These are phyloP conservation scores for Aspergillus chevalieri DNA, from an alignment of 2,329 filamentous ascomycete species.

Conservation along the genomic window DNA sequence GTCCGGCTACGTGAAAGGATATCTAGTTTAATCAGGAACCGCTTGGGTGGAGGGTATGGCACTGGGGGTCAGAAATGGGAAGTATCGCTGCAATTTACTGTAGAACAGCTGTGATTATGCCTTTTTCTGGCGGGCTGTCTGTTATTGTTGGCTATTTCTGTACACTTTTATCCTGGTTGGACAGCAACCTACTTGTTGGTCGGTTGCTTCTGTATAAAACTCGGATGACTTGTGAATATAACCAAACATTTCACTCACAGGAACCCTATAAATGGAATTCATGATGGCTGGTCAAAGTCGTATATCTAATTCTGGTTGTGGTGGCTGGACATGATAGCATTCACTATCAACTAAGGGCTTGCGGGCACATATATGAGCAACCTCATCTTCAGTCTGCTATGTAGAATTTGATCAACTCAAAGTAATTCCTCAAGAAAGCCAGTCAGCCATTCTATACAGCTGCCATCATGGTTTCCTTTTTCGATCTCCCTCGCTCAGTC, in stretches of 20 bases:
- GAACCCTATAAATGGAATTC: neutral
- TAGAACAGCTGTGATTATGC: slow-evolving; percentile 36
- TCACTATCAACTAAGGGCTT: neutral
- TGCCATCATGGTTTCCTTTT: slow-evolving; percentile 5
- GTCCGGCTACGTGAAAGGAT: slow-evolving; percentile 70
- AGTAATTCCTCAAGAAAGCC: neutral
- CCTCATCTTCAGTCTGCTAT: neutral
- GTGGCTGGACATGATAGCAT: neutral
- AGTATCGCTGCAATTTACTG: slow-evolving; percentile 73
- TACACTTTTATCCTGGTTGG: neutral
- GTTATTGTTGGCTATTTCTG: neutral
- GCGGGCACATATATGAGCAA: neutral
- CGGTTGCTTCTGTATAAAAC: neutral
- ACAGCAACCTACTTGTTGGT: neutral
- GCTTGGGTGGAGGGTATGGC: slow-evolving; percentile 82
- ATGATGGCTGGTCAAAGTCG: neutral
- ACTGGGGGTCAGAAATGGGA: slow-evolving; percentile 80
- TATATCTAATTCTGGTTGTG: neutral
- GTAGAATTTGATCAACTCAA: neutral
- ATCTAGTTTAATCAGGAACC: slow-evolving; percentile 71
- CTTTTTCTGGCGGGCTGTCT: neutral
- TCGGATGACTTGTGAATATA: neutral
- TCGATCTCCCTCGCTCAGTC: slow-evolving; percentile 11
- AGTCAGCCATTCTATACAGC: neutral
- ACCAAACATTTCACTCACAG: neutral